Conservation (phyloP, 805 yeast species). For the Danielia oregonensis region DNA sequence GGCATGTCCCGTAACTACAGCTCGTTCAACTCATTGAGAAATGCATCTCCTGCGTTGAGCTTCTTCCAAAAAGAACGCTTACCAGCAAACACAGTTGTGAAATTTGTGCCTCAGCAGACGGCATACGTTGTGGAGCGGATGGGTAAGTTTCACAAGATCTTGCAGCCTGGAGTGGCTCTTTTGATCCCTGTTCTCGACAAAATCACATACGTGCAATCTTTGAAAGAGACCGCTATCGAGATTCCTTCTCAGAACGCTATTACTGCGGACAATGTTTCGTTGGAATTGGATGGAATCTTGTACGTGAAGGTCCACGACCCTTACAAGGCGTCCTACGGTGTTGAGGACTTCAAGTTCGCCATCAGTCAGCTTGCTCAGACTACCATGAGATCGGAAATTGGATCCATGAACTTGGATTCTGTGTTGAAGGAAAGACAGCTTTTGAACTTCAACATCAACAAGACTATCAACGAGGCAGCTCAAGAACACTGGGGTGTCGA, state of each 20-base stretch:
- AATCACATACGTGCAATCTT: conserved; percentile 75
- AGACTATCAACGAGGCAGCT: conserved; percentile 82
- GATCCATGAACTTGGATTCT: conserved; percentile 74
- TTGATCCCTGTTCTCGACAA: conserved; percentile 70
- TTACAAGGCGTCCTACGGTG: conserved; percentile 82
- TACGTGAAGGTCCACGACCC: conserved; percentile 77
- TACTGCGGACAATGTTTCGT: conserved; percentile 79
- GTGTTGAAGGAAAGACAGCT: conserved; percentile 74
- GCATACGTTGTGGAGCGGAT: conserved; percentile 90
- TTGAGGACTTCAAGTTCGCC: conserved; percentile 84
- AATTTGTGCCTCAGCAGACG: conserved; percentile 86
- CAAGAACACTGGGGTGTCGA: conserved; percentile 75
- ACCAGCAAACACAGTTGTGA: conserved; percentile 71
- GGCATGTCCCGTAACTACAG: conserved; percentile 9
- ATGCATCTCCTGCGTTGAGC: conserved; percentile 29
- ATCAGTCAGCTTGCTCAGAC: conserved; percentile 84
- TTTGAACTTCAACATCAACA: conserved; percentile 68
- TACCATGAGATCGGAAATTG: conserved; percentile 87
- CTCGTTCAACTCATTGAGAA: conserved; percentile 4
- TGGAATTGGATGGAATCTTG: conserved; percentile 81
- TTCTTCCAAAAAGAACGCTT: conserved; percentile 60
- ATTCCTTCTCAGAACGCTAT: conserved; percentile 82
- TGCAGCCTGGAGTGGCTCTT: conserved; percentile 75
- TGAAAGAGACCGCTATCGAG: conserved; percentile 82
- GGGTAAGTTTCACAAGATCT: conserved; percentile 70